phyloP scores from a whole-genome alignment of 257 asterid species.

The Capsicum baccatum region DNA sequence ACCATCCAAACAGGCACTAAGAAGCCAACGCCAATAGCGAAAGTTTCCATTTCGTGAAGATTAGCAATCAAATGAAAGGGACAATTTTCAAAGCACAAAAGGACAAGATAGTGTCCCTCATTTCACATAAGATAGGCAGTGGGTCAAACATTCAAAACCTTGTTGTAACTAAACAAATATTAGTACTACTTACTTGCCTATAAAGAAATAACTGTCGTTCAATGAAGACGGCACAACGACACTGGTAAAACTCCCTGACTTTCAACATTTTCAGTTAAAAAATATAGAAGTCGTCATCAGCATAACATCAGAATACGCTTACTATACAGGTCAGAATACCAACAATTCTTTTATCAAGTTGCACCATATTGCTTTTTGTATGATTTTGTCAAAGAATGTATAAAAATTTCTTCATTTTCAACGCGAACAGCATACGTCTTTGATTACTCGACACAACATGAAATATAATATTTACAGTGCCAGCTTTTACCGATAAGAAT shows the following conservation, averaged over 20 bases:
- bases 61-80: not conserved
- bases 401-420: not conserved
- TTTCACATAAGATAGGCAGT: not conserved
- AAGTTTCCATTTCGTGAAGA: not conserved
- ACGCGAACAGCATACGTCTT: not conserved
- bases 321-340: not conserved
- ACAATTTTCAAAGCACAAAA: not conserved
- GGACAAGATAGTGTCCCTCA: not conserved
- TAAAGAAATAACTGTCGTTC: slow-evolving; percentile 4
- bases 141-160: not conserved
- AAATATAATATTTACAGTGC: not conserved
- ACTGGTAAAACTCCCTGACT: not conserved
- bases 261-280: not conserved
- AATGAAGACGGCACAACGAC: slow-evolving; percentile 9
- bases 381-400: not conserved
- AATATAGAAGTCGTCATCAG: not conserved
- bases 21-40: not conserved
- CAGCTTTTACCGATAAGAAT: not conserved
- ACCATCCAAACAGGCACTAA: not conserved
- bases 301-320: not conserved
- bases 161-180: not conserved
- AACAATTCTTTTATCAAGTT: not conserved
- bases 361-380: not conserved
- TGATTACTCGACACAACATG: not conserved
- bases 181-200: not conserved